phyloP scores from a whole-genome alignment of 2,329 filamentous ascomycete species.

The Colletotrichum somersetense region DNA sequence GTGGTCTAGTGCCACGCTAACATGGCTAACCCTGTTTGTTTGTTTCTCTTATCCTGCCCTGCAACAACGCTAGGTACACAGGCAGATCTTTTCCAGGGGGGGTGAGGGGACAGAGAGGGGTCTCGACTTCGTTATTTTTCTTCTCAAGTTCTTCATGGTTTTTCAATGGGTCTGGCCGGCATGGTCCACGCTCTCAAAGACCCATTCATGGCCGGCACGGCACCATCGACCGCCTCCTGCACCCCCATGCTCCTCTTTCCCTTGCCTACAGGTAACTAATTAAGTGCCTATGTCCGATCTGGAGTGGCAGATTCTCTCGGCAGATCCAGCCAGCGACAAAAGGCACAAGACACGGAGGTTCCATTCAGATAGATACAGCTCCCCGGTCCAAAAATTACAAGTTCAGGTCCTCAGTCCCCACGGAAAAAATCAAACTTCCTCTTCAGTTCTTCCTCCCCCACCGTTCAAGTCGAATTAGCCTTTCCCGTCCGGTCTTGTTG shows the following conservation, averaged over 20 bases:
- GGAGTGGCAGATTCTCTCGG: conserved; percentile 22
- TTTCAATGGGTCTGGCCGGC: conserved; percentile 22
- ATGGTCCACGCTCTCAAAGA: conserved; percentile 14
- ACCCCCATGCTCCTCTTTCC: conserved; percentile 3
- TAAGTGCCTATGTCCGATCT: conserved; percentile 6
- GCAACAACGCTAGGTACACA: conserved; percentile 2
- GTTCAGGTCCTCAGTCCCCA: conserved; percentile 12
- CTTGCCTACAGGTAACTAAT: not conserved
- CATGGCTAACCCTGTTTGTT: conserved; percentile 6
- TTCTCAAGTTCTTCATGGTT: conserved; percentile 23
- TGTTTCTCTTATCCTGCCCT: conserved; percentile 6
- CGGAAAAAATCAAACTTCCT: not conserved
- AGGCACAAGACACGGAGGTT: conserved; percentile 8
- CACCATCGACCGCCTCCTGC: conserved; percentile 21
- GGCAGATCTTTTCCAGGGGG: conserved; percentile 6
- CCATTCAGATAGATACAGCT: conserved; percentile 15
- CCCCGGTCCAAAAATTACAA: not conserved
- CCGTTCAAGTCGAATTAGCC: conserved; percentile 26
- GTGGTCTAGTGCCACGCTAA: not conserved
- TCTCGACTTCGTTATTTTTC: not conserved
- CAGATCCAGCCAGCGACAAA: conserved; percentile 18
- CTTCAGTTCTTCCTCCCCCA: not conserved
- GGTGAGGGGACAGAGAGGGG: not conserved
- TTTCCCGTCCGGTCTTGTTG: conserved; percentile 20
- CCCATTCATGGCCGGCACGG: conserved; percentile 12